Base-by-base conservation (phyloP, 2,329 filamentous ascomycete genomes). In the Epichloe bromicola region DNA sequence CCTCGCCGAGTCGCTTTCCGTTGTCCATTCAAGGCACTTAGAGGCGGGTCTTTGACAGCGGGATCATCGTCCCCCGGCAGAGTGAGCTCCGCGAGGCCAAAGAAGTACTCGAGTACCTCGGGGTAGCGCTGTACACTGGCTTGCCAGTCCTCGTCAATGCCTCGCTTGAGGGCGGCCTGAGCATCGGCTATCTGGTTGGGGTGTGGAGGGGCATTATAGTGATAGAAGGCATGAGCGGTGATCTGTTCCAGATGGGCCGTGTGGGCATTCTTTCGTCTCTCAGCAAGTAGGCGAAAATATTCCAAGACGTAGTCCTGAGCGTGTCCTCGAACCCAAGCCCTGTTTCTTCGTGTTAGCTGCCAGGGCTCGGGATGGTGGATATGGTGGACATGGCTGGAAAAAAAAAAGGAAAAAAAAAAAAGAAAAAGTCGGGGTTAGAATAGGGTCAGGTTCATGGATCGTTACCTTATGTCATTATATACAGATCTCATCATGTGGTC, bases 41-140 rank as follows among this genome's bases (percentile, higher is more conserved):
- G 64, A 3, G 79, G 79, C 34, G 80, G 80, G 52, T 82, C 75
- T 58, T 76, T 77, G 37, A 84, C 78, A 15, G 69, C 68, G 2
- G 74, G 66, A 40, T 83, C 80, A 50, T 80, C 72, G 52, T 88
- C 82, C 40, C 67, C 67, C 0, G 86, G 85, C 4, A 87, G 66
- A 20, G 72, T 76, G 53, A 88, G 64, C 50, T 82, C 78, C 37
- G 89, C 82, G 38, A 89, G 70, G 53, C 79, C 74, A 66, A 84
- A 90, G 63, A 85, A 90, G 66, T 90, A 88, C 65, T 88, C 83
- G 50, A 91, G 71, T n/a, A 90, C 82, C 62, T 89, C 84, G 4
- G 86, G 86, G 59, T 90, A 91, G 50, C 82, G 76, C 59, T 87
- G 78, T 39, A 89, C 85, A 46, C 82, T 84, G 33, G 78, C 74